Conservation (phyloP, 2,329 filamentous ascomycete genomes). For the Geoglossum cookeanum region DNA sequence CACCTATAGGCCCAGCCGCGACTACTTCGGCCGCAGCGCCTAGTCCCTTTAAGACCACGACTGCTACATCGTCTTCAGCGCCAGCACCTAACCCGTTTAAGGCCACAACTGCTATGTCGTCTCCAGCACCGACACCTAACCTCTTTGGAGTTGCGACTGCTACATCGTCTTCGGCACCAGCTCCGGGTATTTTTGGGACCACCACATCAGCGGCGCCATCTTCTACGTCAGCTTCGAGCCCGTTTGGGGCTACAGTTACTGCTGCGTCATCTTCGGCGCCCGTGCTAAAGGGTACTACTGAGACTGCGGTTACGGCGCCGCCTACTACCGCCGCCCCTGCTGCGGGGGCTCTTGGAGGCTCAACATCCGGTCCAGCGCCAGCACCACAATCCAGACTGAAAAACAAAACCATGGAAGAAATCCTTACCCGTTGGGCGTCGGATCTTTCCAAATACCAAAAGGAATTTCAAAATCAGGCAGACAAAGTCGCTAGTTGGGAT, state of each 20-base stretch:
- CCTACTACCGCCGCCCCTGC: constrained; percentile 16
- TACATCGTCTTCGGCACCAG: constrained; percentile 4
- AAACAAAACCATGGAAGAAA: constrained; percentile 98
- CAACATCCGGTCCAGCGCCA: constrained; percentile 63
- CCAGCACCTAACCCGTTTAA: not conserved
- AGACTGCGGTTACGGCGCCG: constrained; percentile 15
- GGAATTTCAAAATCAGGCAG: constrained; percentile 81
- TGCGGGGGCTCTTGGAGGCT: constrained; percentile 37
- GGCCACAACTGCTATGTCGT: not conserved
- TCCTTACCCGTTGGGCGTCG: constrained; percentile 89
- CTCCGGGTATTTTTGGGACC: constrained; percentile 12
- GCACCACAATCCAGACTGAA: constrained; percentile 71
- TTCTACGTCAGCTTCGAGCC: constrained; percentile 3
- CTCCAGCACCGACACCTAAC: constrained; percentile 4
- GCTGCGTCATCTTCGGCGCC: constrained; percentile 15
- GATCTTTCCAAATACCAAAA: constrained; percentile 94
- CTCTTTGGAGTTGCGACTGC: constrained; percentile 8
- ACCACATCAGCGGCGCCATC: constrained; percentile 8
- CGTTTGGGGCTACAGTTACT: constrained; percentile 14
- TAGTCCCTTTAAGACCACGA: constrained; percentile 8
- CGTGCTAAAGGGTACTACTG: constrained; percentile 16
- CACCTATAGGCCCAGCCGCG: constrained; percentile 9
- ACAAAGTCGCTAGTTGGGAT: constrained; percentile 79
- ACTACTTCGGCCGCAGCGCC: constrained; percentile 8
- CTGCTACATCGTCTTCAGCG: constrained; percentile 5